Percentiles rank a stretch among this genome's conserved stretches.
phyloP scores from a whole-genome alignment of 2,329 filamentous ascomycete genomes.

The Colletotrichum destructivum region DNA sequence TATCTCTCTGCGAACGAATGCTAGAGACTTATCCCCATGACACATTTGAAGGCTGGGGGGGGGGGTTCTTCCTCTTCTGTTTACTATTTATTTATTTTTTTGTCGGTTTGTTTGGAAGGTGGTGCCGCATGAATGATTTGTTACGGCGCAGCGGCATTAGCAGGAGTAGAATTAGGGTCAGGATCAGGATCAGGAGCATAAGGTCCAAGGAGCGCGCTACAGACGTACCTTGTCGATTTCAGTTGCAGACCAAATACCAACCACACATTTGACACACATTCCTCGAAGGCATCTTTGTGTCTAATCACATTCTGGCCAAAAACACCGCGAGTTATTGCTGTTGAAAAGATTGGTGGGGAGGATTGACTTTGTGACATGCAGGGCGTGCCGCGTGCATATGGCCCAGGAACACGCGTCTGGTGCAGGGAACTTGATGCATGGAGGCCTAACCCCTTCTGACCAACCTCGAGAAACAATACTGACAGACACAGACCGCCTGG shows the following conservation, averaged over 20 bases:
- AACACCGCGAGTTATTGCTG: too few relatives aligned
- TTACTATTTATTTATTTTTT: not conserved
- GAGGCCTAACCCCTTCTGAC: slow-evolving; percentile 29
- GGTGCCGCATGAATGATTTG: slow-evolving; percentile 13
- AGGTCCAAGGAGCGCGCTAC: slow-evolving; percentile 12
- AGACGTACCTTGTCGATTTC: slow-evolving; percentile 17
- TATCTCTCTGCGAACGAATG: slow-evolving; percentile 24
- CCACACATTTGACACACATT: slow-evolving; percentile 26
- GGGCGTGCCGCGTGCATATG: slow-evolving; percentile 6
- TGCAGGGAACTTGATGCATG: slow-evolving; percentile 29
- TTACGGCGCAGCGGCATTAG: slow-evolving; percentile 23
- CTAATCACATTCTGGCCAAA: too few relatives aligned
- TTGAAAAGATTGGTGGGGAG: not conserved
- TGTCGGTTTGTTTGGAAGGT: not conserved
- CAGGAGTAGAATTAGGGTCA: slow-evolving; percentile 23
- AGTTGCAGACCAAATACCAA: slow-evolving; percentile 31
- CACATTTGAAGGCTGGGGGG: slow-evolving; percentile 20
- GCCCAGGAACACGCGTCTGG: slow-evolving; percentile 38
- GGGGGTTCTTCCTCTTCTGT: not conserved
- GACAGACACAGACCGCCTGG: slow-evolving; percentile 3
- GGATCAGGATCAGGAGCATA: slow-evolving; percentile 26
- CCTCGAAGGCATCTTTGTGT: not conserved
- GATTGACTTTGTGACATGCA: slow-evolving; percentile 17
- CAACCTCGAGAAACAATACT: not conserved
- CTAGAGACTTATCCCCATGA: slow-evolving; percentile 14